Conservation (phyloP, 176 grass and related monocot genomes). For the Chloris gayana region DNA sequence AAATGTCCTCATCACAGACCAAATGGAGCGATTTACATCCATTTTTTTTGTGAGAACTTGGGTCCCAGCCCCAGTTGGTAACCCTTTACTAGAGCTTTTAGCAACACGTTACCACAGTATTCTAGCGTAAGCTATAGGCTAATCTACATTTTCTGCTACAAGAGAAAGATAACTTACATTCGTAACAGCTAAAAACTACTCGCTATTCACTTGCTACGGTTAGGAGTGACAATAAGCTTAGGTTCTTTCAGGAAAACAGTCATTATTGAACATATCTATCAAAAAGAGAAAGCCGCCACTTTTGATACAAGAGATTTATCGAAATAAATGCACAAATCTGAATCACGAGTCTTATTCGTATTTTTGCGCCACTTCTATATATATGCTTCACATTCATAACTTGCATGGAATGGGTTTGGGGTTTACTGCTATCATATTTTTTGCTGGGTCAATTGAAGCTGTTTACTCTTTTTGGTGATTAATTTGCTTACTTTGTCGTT, state of each 20-base stretch:
- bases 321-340: background rate
- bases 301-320: background rate
- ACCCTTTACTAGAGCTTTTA: background rate
- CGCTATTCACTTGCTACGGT: background rate
- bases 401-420: background rate
- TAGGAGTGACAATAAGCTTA: background rate
- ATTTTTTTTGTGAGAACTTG: too few relatives aligned
- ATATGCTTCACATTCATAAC: background rate
- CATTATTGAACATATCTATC: background rate
- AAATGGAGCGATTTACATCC: too few relatives aligned
- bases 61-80: background rate
- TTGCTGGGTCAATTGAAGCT: constrained; percentile 1
- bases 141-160: background rate
- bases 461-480: background rate
- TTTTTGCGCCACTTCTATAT: background rate
- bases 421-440: background rate
- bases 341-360: constrained; percentile 2
- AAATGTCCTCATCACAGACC: background rate
- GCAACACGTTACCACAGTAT: background rate
- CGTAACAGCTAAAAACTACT: background rate
- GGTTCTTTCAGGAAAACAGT: background rate
- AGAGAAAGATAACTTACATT: background rate
- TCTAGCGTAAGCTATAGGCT: background rate
- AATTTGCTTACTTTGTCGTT: background rate
- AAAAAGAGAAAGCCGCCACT: background rate